Conservation (phyloP, 495 filamentous ascomycete genomes). For the Aspergillus leporis region DNA sequence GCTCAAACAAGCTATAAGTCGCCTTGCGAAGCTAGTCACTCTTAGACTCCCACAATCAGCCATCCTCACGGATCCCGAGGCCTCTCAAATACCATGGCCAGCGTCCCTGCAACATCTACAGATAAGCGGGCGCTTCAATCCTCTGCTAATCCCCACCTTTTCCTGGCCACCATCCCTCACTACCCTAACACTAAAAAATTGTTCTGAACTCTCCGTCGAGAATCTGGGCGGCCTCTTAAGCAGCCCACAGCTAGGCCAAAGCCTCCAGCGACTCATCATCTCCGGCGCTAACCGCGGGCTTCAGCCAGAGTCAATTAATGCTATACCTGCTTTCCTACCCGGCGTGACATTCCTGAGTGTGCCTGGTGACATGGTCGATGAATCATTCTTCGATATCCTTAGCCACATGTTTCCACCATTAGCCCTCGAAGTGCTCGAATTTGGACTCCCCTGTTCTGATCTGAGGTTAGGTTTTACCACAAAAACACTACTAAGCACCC, state of each 20-base stretch:
- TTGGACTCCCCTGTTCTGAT: constrained; percentile 22
- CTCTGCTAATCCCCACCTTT: constrained; percentile 24
- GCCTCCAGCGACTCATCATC: constrained; percentile 29
- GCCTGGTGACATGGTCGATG: constrained; percentile 31
- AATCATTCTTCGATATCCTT: constrained; percentile 33
- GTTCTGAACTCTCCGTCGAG: constrained; percentile 27
- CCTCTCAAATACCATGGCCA: constrained; percentile 19
- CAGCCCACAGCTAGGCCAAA: constrained; percentile 20
- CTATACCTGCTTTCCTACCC: constrained; percentile 28
- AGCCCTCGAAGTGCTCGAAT: constrained; percentile 27
- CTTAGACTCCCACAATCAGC: constrained; percentile 60
- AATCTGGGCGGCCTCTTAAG: constrained; percentile 26
- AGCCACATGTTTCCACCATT: constrained; percentile 14
- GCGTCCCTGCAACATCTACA: constrained; percentile 23
- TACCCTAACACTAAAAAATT: constrained; percentile 28
- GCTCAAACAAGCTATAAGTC: constrained; percentile 54
- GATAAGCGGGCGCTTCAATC: constrained; percentile 30
- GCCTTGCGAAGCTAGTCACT: constrained; percentile 46
- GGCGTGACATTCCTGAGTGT: constrained; percentile 28
- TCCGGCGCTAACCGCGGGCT: constrained; percentile 29
- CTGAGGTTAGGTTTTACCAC: constrained; percentile 22
- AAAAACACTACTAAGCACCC: constrained; percentile 18
- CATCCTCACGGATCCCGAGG: constrained; percentile 22
- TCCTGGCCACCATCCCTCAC: constrained; percentile 33
- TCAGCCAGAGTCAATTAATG: constrained; percentile 26